Conservation (phyloP, 164 flowering plant species). For the Aristolochia contorta region DNA sequence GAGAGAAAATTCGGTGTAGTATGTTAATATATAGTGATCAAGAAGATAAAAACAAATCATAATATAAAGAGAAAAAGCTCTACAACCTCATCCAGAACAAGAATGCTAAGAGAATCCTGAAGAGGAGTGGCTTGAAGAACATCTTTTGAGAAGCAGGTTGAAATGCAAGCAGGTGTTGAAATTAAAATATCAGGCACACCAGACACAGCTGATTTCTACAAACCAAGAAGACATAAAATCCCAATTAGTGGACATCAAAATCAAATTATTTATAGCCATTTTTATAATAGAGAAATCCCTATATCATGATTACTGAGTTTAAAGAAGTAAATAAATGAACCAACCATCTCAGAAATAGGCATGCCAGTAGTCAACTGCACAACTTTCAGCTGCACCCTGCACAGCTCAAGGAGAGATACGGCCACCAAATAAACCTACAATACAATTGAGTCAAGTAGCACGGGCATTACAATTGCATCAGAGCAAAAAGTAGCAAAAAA, state of each 20-base stretch:
- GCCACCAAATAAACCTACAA: slow-evolving; percentile 66
- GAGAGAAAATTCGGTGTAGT: no score
- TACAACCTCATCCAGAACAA: slow-evolving; percentile 87
- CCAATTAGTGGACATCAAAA: no score
- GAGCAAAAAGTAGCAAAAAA: no score
- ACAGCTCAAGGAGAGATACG: slow-evolving; percentile 48
- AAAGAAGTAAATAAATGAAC: slow-evolving; percentile 13
- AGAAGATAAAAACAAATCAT: not conserved
- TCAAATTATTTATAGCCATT: no score
- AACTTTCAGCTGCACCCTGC: slow-evolving; percentile 74
- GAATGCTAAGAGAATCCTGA: slow-evolving; percentile 56
- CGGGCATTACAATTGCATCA: no score
- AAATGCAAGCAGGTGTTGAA: slow-evolving; percentile 77
- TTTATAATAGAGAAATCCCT: no score
- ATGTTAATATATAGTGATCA: no score
- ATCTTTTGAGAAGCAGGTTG: slow-evolving; percentile 55
- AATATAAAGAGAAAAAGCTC: not conserved
- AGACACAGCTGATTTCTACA: slow-evolving; percentile 58
- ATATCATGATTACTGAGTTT: no score
- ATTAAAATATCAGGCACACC: slow-evolving; percentile 82
- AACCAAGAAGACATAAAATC: not conserved
- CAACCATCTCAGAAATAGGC: slow-evolving; percentile 59
- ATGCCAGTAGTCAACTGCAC: slow-evolving; percentile 60
- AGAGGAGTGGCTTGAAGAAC: slow-evolving; percentile 43
- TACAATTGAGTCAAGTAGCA: not conserved